These are phyloP conservation scores for Teratosphaeria pseudoeucalypti DNA, from an alignment of 2,329 filamentous ascomycete genomes.

Conservation along the genomic window DNA sequence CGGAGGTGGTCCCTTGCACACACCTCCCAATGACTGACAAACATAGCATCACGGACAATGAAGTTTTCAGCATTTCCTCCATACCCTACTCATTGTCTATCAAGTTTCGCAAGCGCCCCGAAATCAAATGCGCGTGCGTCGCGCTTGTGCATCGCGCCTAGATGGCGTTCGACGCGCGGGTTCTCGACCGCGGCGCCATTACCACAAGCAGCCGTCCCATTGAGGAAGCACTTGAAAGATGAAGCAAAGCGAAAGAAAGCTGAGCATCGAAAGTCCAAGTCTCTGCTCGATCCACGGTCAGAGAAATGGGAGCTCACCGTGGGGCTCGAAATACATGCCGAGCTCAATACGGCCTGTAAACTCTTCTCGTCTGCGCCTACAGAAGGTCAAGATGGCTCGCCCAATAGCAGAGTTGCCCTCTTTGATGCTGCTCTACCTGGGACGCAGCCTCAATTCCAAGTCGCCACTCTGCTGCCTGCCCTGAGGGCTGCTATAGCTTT, in stretches of 20 bases:
- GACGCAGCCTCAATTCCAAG: constrained; percentile 76
- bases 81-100: background rate
- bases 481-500: constrained; percentile 78
- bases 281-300: constrained; percentile 15
- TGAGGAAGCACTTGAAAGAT: constrained; percentile 33
- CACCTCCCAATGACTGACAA: background rate
- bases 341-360: constrained; percentile 80
- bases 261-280: constrained; percentile 8
- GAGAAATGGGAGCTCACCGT: constrained; percentile 84
- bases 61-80: background rate
- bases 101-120: background rate
- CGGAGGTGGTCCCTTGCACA: background rate
- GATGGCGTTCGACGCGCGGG: constrained; percentile 21
- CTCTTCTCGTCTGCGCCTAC: constrained; percentile 58
- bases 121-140: constrained; percentile 2
- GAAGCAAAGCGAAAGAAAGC: constrained; percentile 27
- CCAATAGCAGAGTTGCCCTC: constrained; percentile 72
- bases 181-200: constrained; percentile 10
- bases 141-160: constrained; percentile 18
- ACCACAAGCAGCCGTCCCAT: constrained; percentile 21
- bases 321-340: constrained; percentile 93
- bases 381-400: constrained; percentile 8
- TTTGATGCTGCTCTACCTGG: constrained; percentile 89
- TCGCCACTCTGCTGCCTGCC: constrained; percentile 75
- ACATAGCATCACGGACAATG: background rate